Base-by-base conservation (phyloP, 1,284 basidiomycete genomes). In the Irpex sp. region DNA sequence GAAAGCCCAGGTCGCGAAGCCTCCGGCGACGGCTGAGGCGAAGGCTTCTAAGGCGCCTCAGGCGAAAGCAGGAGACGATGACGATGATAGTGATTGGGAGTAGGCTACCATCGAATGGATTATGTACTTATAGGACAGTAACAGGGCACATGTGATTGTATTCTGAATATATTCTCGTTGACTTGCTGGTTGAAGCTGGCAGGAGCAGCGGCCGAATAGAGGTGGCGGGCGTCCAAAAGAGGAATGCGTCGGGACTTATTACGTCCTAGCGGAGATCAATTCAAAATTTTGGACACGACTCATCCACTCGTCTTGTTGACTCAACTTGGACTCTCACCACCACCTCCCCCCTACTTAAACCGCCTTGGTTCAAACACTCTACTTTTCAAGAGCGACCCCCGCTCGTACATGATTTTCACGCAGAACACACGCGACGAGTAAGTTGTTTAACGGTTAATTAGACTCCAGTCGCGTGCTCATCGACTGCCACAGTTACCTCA, bases 391-490 rank as follows among this genome's bases (percentile, higher is more conserved):
- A 73, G 73, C 73, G 73, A 73, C 66, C 2, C 59, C 66, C 73
- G 76, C 79, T 78, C 73, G 87, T 91, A 83, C 79, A 93, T 93
- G 91, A 81, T 83, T 78, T 93, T 88, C 84, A 90, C 89, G 71
- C 84, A 90, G 76, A 86, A 84, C 81, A 93, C 91, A 74, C 85
- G 91, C 74, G 91, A 93, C 91, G 91, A 93, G 91, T 92, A 76
- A 69, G 86, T 75, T 13, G 51, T 38, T 62, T 66, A 38, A n/a
- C n/a, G 34, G 13, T 48, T 36, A 51, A n/a, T 11, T 58, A 58
- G 59, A 19, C 54, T n/a, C 15, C 37, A 56, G 9, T 9, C 36
- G 11, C 38, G 38, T 26, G 37, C 44, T 19, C 34, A 19, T 38
- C 21, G 7, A 44, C 37, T 37, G 21, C 26, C 65, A 63, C 72